These are phyloP conservation scores for Candida manassasensis DNA, from an alignment of 805 yeast species.

Conservation along the genomic window DNA sequence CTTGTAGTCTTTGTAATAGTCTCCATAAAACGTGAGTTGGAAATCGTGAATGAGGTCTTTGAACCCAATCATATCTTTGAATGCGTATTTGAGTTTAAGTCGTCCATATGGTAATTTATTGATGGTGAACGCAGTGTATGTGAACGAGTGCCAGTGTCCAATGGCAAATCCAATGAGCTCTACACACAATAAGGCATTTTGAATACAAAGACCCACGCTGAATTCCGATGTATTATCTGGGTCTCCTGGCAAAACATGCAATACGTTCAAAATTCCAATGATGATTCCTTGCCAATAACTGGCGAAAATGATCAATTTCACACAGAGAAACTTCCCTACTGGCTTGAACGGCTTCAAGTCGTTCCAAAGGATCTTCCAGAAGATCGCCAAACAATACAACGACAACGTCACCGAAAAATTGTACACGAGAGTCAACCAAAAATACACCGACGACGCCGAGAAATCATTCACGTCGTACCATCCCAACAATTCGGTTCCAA, in stretches of 20 bases:
- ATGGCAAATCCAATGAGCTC: constrained; percentile 84
- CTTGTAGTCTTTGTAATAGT: constrained; percentile 66
- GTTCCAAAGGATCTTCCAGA: constrained; percentile 84
- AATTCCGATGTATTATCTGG: constrained; percentile 21
- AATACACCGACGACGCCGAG: constrained; percentile 44
- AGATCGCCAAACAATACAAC: constrained; percentile 77
- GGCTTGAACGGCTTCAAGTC: constrained; percentile 82
- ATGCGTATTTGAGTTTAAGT: constrained; percentile 54
- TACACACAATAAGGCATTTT: constrained; percentile 72
- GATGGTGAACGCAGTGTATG: constrained; percentile 66
- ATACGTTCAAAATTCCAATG: constrained; percentile 47
- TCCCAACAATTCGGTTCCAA: constrained; percentile 44
- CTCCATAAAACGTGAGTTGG: constrained; percentile 63
- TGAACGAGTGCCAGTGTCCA: constrained; percentile 85
- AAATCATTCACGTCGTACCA: constrained; percentile 49
- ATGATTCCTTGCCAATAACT: constrained; percentile 94
- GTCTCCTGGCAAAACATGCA: constrained; percentile 39
- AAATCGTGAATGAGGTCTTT: constrained; percentile 82
- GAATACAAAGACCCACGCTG: constrained; percentile 56
- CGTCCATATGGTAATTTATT: constrained; percentile 64
- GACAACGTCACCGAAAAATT: constrained; percentile 79
- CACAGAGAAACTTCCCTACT: constrained; percentile 88
- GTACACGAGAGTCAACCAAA: constrained; percentile 67
- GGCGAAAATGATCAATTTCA: constrained; percentile 90
- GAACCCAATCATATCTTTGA: constrained; percentile 70